Base-by-base conservation (phyloP, 345 rosid species). In the Acer saccharum region DNA sequence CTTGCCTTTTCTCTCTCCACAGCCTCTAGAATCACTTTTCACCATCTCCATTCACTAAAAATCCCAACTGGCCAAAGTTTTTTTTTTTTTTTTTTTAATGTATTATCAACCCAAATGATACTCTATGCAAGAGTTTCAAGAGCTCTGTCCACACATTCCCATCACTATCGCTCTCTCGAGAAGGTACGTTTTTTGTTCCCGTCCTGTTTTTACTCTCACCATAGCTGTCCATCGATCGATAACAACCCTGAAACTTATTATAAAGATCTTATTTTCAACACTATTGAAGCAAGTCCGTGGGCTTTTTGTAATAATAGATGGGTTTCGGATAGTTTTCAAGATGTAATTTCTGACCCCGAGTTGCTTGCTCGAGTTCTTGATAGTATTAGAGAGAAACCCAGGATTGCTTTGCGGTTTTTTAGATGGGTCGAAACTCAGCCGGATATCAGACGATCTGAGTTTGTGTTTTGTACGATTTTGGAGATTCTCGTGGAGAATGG, bases 51-150 rank as follows among this genome's bases (percentile, higher is more conserved):
- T 14, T 54, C 64, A 29, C 46, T 27, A 50, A 69, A 23, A 48
- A 48, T 23, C 12, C 11, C 23, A 46, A 46, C 7, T 10, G 1
- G 4, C 3, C 25, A 68, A 12, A 4, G 18, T 23, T 44, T 7
- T 44, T 44, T 10, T 46, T 10, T 46, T 46, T 46, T 29, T 27
- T 27, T 54, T 43, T 4, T 25, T 71, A 52, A 43, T 7, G 46
- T 43, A 43, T 80, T 77, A 75, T 80, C 41, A 86, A 81, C 79
- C 87, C 97, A 82, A 29, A 92, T 90, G 97, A 89, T 81, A 86
- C 86, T 88, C 83, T 81, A 85, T 78, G 78, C 74, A 73, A 83
- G 90, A 88, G 88, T 88, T 82, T 86, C 92, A 76, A 90, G 85
- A 88, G 84, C 89, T 81, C 84, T 85, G 69, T 76, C 78, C 29